These are phyloP conservation scores for Litchi chinensis DNA, from an alignment of 345 rosid genomes.

Conservation along the genomic window DNA sequence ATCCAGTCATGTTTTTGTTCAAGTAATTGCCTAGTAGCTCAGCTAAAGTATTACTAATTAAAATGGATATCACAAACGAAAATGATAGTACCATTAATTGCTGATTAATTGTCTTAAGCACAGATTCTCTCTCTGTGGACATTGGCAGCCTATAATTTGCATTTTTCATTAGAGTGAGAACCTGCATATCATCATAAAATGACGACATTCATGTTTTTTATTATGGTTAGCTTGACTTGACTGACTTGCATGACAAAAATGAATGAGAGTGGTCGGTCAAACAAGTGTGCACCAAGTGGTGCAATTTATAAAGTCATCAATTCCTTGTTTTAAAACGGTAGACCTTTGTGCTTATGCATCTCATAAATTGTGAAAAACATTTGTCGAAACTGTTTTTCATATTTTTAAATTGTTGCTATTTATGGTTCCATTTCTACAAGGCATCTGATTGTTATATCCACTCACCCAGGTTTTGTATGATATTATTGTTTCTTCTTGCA, in stretches of 20 bases:
- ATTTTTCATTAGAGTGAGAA: background rate
- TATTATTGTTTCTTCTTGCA: background rate
- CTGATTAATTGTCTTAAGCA: background rate
- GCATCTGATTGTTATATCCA: background rate
- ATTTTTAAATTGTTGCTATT: background rate
- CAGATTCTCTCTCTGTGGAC: background rate
- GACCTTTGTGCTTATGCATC: background rate
- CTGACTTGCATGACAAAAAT: background rate
- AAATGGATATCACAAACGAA: background rate
- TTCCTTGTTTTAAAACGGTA: background rate
- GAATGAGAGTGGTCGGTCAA: background rate
- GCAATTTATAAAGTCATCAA: background rate
- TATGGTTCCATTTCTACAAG: background rate
- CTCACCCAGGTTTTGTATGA: background rate
- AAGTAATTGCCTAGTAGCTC: background rate
- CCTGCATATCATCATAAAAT: background rate
- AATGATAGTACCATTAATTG: background rate
- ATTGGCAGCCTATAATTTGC: background rate
- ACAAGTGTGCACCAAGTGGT: background rate
- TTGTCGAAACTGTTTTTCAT: background rate
- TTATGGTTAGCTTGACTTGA: background rate
- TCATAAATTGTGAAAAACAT: background rate
- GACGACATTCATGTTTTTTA: background rate
- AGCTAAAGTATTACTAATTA: background rate
- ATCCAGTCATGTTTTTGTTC: background rate